Evolutionary conservation across 2,329 filamentous ascomycete species (phyloP).

Genomic region (Neonectria coccinea): DNA sequence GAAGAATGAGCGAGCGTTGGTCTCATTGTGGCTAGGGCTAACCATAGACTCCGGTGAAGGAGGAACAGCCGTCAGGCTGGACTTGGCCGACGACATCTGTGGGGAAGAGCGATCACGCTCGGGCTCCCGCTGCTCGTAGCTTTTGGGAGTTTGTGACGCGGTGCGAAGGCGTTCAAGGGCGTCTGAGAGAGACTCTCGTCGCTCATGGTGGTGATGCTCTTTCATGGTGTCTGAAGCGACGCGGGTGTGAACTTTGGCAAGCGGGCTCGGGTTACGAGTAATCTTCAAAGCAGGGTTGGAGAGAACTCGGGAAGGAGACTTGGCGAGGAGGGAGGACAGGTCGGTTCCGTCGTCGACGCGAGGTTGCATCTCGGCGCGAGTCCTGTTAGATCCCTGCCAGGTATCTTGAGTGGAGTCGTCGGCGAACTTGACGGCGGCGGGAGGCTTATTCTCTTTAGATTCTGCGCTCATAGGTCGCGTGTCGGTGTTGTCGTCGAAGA

Average conservation of each 20-base stretch:
- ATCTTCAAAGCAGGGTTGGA: constrained; percentile 46
- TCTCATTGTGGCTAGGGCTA: constrained; percentile 52
- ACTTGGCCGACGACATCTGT: constrained; percentile 54
- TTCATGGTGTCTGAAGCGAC: constrained; percentile 45
- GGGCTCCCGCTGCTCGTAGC: constrained; percentile 39
- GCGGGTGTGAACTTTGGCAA: constrained; percentile 52
- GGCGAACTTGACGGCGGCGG: constrained; percentile 49
- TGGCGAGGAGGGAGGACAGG: constrained; percentile 58
- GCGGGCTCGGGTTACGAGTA: constrained; percentile 52
- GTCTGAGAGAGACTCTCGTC: constrained; percentile 49
- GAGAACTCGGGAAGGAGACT: constrained; percentile 50
- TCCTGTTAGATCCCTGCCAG: constrained; percentile 55
- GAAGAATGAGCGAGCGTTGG: constrained; percentile 64
- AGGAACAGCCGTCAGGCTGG: constrained; percentile 56
- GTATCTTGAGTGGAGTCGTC: constrained; percentile 58
- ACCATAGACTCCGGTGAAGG: constrained; percentile 51
- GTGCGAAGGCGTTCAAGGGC: constrained; percentile 52
- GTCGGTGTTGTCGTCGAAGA: constrained; percentile 50
- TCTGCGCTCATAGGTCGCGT: constrained; percentile 52
- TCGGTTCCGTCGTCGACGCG: constrained; percentile 66
- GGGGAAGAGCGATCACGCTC: constrained; percentile 48
- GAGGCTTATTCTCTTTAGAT: constrained; percentile 61
- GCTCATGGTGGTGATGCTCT: constrained; percentile 37
- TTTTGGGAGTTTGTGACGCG: constrained; percentile 50
- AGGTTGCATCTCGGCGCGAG: constrained; percentile 64